A percentile compares a stretch with the other conserved stretches of the same genome.
Evolutionary conservation across 352 stramenopile species (phyloP).

Genomic region (Aphanomyces astaci): DNA sequence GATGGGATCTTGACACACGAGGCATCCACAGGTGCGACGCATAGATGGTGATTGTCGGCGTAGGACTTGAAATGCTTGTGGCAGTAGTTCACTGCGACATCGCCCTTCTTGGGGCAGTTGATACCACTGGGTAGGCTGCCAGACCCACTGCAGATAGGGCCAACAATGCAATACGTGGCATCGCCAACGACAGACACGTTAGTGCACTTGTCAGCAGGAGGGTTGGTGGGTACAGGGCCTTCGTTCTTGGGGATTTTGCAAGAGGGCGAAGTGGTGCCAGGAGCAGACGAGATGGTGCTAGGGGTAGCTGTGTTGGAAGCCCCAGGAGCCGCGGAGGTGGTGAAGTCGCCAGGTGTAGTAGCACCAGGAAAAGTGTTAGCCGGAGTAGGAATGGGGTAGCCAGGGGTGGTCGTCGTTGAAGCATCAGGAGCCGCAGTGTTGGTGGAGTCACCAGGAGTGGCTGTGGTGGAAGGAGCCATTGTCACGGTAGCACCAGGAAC

Average conservation of each 20-base stretch:
- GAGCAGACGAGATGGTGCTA: not conserved
- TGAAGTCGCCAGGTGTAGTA: not conserved
- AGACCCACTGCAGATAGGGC: conserved; percentile 30
- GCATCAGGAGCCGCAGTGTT: not conserved
- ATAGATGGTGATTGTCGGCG: conserved; percentile 17
- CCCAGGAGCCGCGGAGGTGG: not conserved
- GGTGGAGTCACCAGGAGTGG: not conserved
- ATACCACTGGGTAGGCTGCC: conserved; percentile 16
- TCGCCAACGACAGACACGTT: conserved; percentile 35
- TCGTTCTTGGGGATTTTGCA: conserved; percentile 1
- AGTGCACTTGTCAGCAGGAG: conserved; percentile 24
- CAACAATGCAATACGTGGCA: conserved; percentile 42
- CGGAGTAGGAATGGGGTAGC: not conserved
- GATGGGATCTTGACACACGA: conserved; percentile 30
- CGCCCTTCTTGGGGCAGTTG: conserved; percentile 33
- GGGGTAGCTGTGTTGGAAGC: not conserved
- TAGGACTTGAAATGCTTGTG: conserved; percentile 27
- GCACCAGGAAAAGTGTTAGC: not conserved
- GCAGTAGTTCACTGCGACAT: conserved; percentile 31
- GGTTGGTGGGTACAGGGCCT: not conserved
- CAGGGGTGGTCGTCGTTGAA: not conserved
- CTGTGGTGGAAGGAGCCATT: not conserved
- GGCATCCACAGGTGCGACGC: conserved; percentile 35
- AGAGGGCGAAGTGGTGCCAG: not conserved
- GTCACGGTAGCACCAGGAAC: not conserved